Evolutionary conservation across 495 filamentous ascomycete genomes (phyloP).

Genomic region (Hypoxylon cercidicola): DNA sequence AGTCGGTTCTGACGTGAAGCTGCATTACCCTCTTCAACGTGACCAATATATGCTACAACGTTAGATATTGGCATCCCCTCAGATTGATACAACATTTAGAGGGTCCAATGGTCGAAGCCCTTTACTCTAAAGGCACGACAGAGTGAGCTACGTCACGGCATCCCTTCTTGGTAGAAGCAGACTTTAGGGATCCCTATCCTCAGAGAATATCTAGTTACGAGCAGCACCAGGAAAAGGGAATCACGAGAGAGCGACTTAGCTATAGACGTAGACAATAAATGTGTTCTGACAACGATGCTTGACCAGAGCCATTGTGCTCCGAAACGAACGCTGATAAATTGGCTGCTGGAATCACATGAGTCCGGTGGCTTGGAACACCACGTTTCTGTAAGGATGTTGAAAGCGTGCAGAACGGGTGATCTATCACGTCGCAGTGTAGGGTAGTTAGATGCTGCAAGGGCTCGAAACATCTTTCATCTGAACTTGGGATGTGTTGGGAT

Average conservation of each 20-base stretch:
- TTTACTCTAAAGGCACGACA: not conserved
- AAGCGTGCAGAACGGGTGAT: constrained; percentile 31
- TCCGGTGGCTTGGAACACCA: constrained; percentile 43
- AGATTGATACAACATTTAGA: not conserved
- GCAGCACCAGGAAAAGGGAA: not conserved
- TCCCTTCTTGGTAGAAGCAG: not conserved
- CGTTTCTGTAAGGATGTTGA: constrained; percentile 42
- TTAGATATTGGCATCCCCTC: constrained; percentile 12
- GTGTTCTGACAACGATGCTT: not conserved
- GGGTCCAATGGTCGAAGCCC: not conserved
- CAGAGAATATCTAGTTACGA: not conserved
- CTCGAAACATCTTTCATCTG: constrained; percentile 41
- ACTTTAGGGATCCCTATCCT: not conserved
- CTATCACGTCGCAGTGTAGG: constrained; percentile 37
- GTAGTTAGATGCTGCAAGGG: constrained; percentile 36
- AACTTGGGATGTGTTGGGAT: constrained; percentile 37
- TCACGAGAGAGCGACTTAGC: not conserved
- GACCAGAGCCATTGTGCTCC: constrained; percentile 1
- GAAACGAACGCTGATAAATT: constrained; percentile 15
- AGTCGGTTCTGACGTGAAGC: constrained; percentile 28
- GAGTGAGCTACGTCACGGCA: not conserved
- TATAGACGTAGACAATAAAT: not conserved
- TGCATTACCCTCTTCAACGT: constrained; percentile 12
- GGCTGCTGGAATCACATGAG: constrained; percentile 16
- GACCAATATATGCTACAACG: constrained; percentile 11